Evolutionary conservation across 148 eudicot genomes (phyloP), one percentile per base, ranked within the genome.

Genomic region (Camellia sinensis): DNA sequence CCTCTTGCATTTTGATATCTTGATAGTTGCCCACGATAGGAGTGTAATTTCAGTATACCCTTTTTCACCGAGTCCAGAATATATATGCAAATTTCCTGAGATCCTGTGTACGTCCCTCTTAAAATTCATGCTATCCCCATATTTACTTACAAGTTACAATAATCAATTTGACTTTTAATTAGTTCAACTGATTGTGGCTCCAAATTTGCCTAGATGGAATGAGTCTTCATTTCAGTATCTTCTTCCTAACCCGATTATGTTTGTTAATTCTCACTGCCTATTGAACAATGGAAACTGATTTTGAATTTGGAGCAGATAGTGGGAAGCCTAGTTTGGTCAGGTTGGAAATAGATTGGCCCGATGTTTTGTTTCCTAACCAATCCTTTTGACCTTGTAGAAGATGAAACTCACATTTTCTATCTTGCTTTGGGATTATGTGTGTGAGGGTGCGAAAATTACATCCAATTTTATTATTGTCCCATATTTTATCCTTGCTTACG

Each of bases 241-340:
- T 66, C 15, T 37, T 54, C 57, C 7, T 29, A 21, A 66, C 12
- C 41, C 41, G 46, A 12, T 41, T 17, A 67, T 2, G 71, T 29
- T 29, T 29, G 37, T 29, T 29, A 29, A 18, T 45, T 69, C 19
- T 69, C 19, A 12, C 44, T 69, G 50, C 22, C 15, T 69, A 9
- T 19, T 53, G 22, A n/a, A n/a, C 40, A 18, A 57, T 0, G 13
- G 40, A 45, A 73, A 73, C 41, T 29, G 46, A 17, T 73, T 7
- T 45, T 73, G 45, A 56, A 73, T 54, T 54, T 56, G 0, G 21
- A 53, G 48, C 46, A 53, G 46, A 22, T 1, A 18, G n/a, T 22
- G n/a, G 45, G 29, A 72, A 72, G 56, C 75, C 19, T 13, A 22
- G 63, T 73, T 73, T 56, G 8, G 76, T 56, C n/a, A 12, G 75